Evolutionary conservation across 139 green algal species (phyloP).

Genomic region (Penium margaritaceum): DNA sequence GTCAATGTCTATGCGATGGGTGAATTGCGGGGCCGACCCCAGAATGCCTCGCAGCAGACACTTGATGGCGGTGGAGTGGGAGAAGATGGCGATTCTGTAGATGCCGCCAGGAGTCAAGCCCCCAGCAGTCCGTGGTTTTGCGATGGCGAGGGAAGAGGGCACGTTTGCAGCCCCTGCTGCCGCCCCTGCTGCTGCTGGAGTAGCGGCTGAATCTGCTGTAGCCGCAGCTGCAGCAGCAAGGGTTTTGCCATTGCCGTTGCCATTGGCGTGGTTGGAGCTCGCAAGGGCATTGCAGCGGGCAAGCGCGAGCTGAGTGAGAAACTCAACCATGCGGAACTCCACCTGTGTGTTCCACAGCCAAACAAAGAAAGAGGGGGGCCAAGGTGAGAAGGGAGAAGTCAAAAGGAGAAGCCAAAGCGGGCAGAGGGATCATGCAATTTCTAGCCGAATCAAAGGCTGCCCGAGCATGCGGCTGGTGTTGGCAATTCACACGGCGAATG

Average conservation of each 20-base stretch:
- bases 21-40: constrained; percentile 18
- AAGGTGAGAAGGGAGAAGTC: no score
- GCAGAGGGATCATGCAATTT: no score
- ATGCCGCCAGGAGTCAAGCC: background rate
- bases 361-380: no score
- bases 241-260: background rate
- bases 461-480: no score
- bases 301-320: constrained; percentile 18
- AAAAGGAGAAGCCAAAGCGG: no score
- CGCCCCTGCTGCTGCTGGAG: background rate
- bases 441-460: no score
- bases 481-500: no score
- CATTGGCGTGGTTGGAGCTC: background rate
- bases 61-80: constrained; percentile 43
- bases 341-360: constrained; percentile 9
- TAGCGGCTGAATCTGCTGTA: background rate
- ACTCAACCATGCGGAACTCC: constrained; percentile 38
- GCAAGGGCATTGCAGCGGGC: background rate
- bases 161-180: background rate
- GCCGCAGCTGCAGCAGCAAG: background rate
- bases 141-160: background rate
- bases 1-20: constrained; percentile 30
- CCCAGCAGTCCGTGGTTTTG: background rate
- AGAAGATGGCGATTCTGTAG: constrained; percentile 21
- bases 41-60: constrained; percentile 34